Evolutionary conservation across 257 asterid species (phyloP).

Genomic region (Solanum tacnaense): DNA sequence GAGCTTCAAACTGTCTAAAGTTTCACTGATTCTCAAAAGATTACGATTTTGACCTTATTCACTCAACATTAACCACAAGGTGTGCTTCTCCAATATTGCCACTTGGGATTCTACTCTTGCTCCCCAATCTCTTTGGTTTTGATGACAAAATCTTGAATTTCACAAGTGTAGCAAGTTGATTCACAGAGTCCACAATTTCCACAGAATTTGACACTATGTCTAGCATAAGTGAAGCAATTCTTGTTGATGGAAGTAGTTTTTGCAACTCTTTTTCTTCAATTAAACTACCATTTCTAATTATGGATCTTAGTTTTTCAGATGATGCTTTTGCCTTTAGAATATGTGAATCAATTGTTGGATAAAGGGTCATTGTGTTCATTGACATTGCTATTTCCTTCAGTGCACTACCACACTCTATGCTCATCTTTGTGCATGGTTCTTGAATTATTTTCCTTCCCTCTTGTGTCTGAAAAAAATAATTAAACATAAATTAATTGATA

Average conservation of each 20-base stretch:
- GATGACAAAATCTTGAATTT: constrained; percentile 24
- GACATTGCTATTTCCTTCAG: constrained; percentile 45
- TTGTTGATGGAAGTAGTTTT: constrained; percentile 35
- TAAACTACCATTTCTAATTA: constrained; percentile 25
- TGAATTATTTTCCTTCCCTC: constrained; percentile 17
- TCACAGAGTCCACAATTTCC: constrained; percentile 40
- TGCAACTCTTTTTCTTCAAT: constrained; percentile 20
- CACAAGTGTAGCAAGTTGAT: constrained; percentile 48
- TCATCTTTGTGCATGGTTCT: constrained; percentile 28
- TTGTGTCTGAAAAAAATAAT: constrained; percentile 27
- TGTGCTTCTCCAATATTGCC: not conserved
- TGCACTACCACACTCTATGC: constrained; percentile 52
- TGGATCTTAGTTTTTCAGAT: constrained; percentile 25
- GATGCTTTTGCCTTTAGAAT: constrained; percentile 25
- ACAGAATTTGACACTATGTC: constrained; percentile 32
- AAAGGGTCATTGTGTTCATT: constrained; percentile 39
- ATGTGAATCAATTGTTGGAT: constrained; percentile 23
- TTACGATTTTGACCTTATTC: not conserved
- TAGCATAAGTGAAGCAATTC: constrained; percentile 40
- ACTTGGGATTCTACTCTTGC: not conserved
- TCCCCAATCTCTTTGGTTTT: not conserved
- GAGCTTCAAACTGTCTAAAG: not conserved
- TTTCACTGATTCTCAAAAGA: not conserved
- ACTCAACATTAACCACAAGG: not conserved
- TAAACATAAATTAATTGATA: not conserved